Percentiles rank a stretch among this genome's conserved stretches.
Conservation (phyloP, 2,329 filamentous ascomycete species). For the Cephalotrichum gorgonifer region DNA sequence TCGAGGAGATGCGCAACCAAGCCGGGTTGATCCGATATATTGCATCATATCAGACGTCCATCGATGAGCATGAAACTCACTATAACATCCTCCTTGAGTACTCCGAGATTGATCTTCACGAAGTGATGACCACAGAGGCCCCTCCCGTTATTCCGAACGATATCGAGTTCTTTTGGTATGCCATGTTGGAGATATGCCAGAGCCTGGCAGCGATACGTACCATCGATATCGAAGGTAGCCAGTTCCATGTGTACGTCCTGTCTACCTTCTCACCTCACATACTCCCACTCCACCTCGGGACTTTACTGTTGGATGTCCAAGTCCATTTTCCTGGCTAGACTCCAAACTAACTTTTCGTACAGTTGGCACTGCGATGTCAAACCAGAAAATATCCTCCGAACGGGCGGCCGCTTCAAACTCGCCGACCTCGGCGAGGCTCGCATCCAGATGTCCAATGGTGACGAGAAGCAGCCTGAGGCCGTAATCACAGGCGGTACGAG, state of each 20-base stretch:
- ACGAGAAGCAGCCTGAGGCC: not conserved
- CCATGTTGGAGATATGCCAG: not conserved
- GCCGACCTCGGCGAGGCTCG: conserved; percentile 24
- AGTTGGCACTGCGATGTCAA: conserved; percentile 28
- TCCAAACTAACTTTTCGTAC: not conserved
- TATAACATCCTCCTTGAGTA: not conserved
- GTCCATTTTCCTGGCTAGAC: not conserved
- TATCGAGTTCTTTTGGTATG: not conserved
- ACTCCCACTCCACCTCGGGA: not conserved
- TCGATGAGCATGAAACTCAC: not conserved
- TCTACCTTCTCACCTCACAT: not conserved
- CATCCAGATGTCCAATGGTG: not conserved
- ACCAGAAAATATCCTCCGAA: conserved; percentile 20
- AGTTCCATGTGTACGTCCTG: not conserved
- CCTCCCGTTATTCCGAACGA: not conserved
- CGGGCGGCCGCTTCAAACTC: conserved; percentile 22
- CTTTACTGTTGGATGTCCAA: not conserved
- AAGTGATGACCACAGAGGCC: not conserved
- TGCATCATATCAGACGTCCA: not conserved
- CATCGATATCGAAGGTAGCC: not conserved
- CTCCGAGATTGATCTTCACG: not conserved
- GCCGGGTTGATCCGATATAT: not conserved
- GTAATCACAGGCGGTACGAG: conserved; percentile 17
- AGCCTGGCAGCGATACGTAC: not conserved
- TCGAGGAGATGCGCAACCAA: not conserved